phyloP scores from a whole-genome alignment of 768 basidiomycete genomes.

The Xerocomus spinulosus region DNA sequence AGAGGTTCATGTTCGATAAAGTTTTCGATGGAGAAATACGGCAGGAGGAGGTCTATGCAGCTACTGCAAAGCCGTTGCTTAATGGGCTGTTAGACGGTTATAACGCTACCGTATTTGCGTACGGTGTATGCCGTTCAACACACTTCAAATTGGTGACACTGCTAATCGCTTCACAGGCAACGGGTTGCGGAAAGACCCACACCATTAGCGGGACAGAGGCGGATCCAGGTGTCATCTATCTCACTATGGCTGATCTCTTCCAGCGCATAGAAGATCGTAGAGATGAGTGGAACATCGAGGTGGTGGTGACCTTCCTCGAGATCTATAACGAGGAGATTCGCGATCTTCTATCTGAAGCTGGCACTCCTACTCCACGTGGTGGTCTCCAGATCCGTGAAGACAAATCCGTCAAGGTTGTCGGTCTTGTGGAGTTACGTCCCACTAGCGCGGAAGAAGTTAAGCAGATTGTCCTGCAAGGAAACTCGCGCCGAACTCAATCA shows the following conservation, averaged over 20 bases:
- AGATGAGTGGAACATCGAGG: slow-evolving; percentile 82
- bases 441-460: slow-evolving; percentile 89
- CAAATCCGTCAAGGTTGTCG: slow-evolving; percentile 85
- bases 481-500: slow-evolving; percentile 83
- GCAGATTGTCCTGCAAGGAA: slow-evolving; percentile 85
- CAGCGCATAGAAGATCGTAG: slow-evolving; percentile 83
- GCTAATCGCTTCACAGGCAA: slow-evolving; percentile 58
- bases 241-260: slow-evolving; percentile 97
- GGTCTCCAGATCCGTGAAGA: slow-evolving; percentile 94
- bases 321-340: slow-evolving; percentile 99
- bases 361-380: slow-evolving; percentile 60
- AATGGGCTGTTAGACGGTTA: slow-evolving; percentile 86
- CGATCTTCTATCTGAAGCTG: slow-evolving; percentile 81
- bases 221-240: slow-evolving; percentile 92
- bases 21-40: slow-evolving; percentile 79
- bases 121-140: slow-evolving; percentile 66
- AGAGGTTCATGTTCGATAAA: slow-evolving; percentile 93
- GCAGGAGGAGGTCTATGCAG: slow-evolving; percentile 85
- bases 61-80: slow-evolving; percentile 82
- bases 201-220: slow-evolving; percentile 90
- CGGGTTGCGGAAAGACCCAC: slow-evolving; percentile 99
- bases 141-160: background rate
- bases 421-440: slow-evolving; percentile 78
- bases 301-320: slow-evolving; percentile 93
- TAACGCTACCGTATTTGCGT: slow-evolving; percentile 97